Base-by-base conservation (phyloP, 306 rosid species). In the Citrullus amarus region DNA sequence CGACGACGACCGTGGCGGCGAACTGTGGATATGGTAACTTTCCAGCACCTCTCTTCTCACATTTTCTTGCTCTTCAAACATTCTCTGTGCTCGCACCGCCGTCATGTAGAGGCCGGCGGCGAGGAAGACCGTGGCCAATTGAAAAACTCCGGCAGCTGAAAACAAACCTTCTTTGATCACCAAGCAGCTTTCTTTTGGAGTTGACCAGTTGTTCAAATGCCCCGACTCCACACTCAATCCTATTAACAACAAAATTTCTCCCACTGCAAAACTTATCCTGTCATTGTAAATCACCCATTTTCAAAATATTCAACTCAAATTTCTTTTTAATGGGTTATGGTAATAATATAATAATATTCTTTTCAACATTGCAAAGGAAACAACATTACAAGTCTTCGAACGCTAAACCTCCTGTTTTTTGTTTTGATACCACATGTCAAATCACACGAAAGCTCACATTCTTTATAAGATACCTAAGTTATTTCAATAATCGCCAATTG, bases 231-330 rank as follows among this genome's bases (percentile, higher is more conserved):
- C 93, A 63, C 92, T 88, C 0, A 96, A 61, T 78, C 91, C 97
- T 70, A 91, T 87, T 72, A 96, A 43, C 56, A 96, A 60, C 80
- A 96, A 74, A n/a, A 90, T 87, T 78, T 96, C 99, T n/a, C 90
- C 97, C 25, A 91, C 90, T 28, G 92, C 89, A 80, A 96, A 96
- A 83, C 93, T 92, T 67, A 89, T 82, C 99, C 99, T 96, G 48
- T 71, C 36, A 9, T 57, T 58, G 34, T 58, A 53, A 53, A 50
- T 14, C 2, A 36, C 39, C 39, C 4, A 36, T 36, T 36, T 36
- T 36, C 39, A 36, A 36, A 36, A 36, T 36, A 36, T 36, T 36
- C 36, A 36, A 36, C 6, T 36, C 39, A 5, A 36, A 5, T 36
- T 5, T 36, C 39, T 36, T 36, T 5, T 5, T 4, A 36, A 36